Conservation (phyloP, 768 basidiomycete species). For the Pisolithus albus region DNA sequence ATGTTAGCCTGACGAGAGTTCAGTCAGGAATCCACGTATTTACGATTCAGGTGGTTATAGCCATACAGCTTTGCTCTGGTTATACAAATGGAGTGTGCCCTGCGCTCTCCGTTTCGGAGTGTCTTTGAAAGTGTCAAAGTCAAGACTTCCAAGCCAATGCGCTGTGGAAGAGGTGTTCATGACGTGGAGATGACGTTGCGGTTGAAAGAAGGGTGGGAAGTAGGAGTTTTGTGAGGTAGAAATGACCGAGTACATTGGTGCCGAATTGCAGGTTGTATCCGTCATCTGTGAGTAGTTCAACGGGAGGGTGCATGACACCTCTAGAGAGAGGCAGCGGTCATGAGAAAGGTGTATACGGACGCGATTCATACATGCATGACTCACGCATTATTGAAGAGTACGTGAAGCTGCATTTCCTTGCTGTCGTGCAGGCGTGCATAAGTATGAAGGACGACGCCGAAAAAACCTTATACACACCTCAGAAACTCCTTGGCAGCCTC, state of each 20-base stretch:
- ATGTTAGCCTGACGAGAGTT: conserved; percentile 33
- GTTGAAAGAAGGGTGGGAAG: conserved; percentile 18
- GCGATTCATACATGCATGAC: not conserved
- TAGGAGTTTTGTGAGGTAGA: conserved; percentile 29
- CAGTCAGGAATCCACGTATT: not conserved
- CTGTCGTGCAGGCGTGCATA: conserved; percentile 3
- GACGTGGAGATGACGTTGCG: conserved; percentile 18
- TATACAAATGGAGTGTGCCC: conserved; percentile 21
- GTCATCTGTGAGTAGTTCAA: conserved; percentile 14
- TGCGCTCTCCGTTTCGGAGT: conserved; percentile 29
- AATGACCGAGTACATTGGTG: conserved; percentile 23
- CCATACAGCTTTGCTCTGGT: conserved; percentile 28
- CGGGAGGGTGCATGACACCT: conserved; percentile 20
- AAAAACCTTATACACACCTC: conserved; percentile 6
- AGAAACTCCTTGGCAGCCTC: conserved; percentile 25
- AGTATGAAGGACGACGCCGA: not conserved
- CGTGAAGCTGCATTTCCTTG: conserved; percentile 21
- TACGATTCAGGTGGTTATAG: not conserved
- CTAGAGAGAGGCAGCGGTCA: conserved; percentile 3
- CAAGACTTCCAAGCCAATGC: conserved; percentile 15
- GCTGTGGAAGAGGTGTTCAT: conserved; percentile 23
- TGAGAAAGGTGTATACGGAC: not conserved
- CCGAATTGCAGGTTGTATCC: conserved; percentile 33
- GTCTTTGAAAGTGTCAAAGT: conserved; percentile 35
- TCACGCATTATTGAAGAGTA: conserved; percentile 30